phyloP scores from a whole-genome alignment of 2,329 filamentous ascomycete species.

The Nemania diffusa region DNA sequence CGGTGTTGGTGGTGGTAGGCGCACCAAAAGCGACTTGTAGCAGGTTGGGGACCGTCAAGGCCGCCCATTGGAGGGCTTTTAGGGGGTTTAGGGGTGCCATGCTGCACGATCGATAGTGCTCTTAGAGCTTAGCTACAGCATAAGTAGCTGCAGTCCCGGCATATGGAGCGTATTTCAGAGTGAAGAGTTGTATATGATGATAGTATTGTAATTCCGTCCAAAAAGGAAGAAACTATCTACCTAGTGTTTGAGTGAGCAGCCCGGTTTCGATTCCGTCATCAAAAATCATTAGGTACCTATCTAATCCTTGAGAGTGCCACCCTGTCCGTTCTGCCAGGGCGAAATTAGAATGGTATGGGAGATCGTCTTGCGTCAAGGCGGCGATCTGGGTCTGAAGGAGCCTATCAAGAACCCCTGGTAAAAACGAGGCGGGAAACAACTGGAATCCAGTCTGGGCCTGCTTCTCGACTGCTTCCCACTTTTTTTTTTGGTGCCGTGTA shows the following conservation, averaged over 20 bases:
- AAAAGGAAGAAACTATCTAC: not conserved
- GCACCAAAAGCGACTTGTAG: constrained; percentile 44
- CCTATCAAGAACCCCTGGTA: constrained; percentile 12
- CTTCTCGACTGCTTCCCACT: not conserved
- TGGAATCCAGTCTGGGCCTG: not conserved
- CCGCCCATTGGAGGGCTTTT: constrained; percentile 37
- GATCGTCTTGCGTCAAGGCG: constrained; percentile 14
- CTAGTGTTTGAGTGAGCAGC: not conserved
- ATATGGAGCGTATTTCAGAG: constrained; percentile 2
- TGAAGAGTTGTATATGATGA: not conserved
- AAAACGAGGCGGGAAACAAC: constrained; percentile 13
- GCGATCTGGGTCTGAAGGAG: constrained; percentile 12
- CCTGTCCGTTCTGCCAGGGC: constrained; percentile 20
- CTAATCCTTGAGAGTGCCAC: constrained; percentile 2
- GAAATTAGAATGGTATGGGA: constrained; percentile 14
- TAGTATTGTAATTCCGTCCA: no score
- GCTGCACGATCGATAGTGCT: constrained; percentile 34
- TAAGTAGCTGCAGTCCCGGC: not conserved
- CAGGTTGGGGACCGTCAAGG: constrained; percentile 42
- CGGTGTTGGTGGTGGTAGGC: constrained; percentile 30
- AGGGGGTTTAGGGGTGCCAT: constrained; percentile 42
- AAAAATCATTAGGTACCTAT: not conserved
- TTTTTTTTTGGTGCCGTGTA: constrained; percentile 5
- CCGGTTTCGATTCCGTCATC: constrained; percentile 24
- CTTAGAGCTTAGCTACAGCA: constrained; percentile 19